phyloP scores from a whole-genome alignment of 2,329 filamentous ascomycete genomes.

The Hypoxylon sp. region DNA sequence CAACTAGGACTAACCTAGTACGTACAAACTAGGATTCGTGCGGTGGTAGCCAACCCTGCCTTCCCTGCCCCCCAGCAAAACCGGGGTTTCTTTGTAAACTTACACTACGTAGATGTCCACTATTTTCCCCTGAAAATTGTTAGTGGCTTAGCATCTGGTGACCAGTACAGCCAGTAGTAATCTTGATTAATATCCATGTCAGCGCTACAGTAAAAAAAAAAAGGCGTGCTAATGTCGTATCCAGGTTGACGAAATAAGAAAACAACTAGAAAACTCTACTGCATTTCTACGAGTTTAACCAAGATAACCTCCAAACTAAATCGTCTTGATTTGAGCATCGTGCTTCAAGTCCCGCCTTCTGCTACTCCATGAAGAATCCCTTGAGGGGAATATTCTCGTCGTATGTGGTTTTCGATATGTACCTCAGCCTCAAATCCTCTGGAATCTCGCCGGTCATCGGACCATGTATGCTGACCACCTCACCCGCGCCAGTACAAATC shows the following conservation, averaged over 20 bases:
- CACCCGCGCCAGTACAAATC: background rate
- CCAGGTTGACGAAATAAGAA: conserved; percentile 14
- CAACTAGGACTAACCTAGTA: conserved; percentile 15
- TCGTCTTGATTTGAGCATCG: conserved; percentile 1
- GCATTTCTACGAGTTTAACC: conserved; percentile 10
- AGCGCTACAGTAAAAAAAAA: conserved; percentile 26
- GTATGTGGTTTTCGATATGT: conserved; percentile 9
- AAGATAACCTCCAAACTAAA: conserved; percentile 11
- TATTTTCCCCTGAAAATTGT: conserved; percentile 25
- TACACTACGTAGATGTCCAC: conserved; percentile 2
- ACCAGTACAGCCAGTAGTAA: conserved; percentile 37
- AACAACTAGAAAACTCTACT: conserved; percentile 22
- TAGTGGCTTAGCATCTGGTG: conserved; percentile 35
- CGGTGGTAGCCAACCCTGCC: conserved; percentile 4
- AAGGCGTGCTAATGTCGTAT: conserved; percentile 31
- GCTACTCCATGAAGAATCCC: background rate
- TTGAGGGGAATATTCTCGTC: conserved; percentile 3
- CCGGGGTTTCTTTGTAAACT: conserved; percentile 34
- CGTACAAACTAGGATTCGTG: conserved; percentile 17
- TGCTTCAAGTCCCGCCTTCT: background rate
- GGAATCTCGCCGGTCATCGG: conserved; percentile 36
- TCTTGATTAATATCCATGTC: conserved; percentile 29
- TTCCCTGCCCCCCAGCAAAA: conserved; percentile 28
- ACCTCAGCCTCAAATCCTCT: conserved; percentile 21
- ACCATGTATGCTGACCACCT: conserved; percentile 37